phyloP scores from a whole-genome alignment of 768 basidiomycete species.

The Dendrothele bispora region DNA sequence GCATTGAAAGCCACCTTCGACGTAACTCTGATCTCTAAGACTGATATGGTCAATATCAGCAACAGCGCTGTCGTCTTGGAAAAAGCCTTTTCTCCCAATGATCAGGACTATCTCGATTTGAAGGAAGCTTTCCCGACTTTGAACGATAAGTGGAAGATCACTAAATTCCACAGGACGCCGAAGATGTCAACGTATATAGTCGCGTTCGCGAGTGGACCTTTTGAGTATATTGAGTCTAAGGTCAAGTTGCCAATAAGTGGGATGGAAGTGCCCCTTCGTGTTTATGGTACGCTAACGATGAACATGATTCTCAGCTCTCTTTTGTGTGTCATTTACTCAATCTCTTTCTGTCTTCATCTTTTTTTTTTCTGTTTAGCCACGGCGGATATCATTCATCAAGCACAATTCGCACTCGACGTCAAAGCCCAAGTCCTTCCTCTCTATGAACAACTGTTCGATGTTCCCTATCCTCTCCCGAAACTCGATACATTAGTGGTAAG shows the following conservation, averaged over 20 bases:
- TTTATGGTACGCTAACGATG: constrained; percentile 56
- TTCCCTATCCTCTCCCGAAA: constrained; percentile 76
- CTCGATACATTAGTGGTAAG: constrained; percentile 69
- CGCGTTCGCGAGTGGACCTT: constrained; percentile 64
- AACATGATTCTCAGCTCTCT: constrained; percentile 43
- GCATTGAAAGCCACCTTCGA: constrained; percentile 64
- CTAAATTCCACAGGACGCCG: constrained; percentile 61
- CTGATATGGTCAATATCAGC: constrained; percentile 54
- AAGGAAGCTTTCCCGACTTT: constrained; percentile 28
- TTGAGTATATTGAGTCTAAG: constrained; percentile 54
- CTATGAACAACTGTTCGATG: constrained; percentile 72
- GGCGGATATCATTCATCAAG: constrained; percentile 58
- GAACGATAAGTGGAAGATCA: constrained; percentile 55
- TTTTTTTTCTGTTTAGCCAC: constrained; percentile 67
- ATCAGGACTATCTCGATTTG: constrained; percentile 5
- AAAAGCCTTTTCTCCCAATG: constrained; percentile 29
- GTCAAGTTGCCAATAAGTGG: constrained; percentile 60
- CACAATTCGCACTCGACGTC: constrained; percentile 64
- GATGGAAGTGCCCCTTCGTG: constrained; percentile 57
- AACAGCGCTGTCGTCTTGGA: constrained; percentile 66
- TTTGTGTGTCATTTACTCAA: not conserved
- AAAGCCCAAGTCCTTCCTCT: constrained; percentile 60
- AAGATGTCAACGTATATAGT: constrained; percentile 70
- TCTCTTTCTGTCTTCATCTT: constrained; percentile 46
- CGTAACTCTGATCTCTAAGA: constrained; percentile 56